phyloP scores from a whole-genome alignment of 257 asterid species.

The Cruciata laevipes region DNA sequence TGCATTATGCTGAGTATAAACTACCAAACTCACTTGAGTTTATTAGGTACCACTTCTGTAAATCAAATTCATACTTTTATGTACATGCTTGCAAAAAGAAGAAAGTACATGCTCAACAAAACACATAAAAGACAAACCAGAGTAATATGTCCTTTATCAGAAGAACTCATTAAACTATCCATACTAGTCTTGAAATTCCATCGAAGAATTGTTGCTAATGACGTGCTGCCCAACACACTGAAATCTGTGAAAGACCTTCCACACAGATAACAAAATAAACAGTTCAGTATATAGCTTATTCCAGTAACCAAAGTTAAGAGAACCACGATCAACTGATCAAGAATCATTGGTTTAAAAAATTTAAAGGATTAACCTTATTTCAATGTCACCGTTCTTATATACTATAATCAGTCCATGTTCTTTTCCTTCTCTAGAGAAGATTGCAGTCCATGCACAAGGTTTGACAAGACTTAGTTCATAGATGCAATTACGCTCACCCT shows the following conservation, averaged over 20 bases:
- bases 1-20: not conserved
- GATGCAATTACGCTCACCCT: constrained; percentile 49
- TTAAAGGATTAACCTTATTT: constrained; percentile 51
- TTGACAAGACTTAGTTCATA: constrained; percentile 53
- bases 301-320: not conserved
- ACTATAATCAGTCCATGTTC: constrained; percentile 50
- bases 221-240: constrained; percentile 48
- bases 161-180: constrained; percentile 77
- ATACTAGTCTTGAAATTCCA: constrained; percentile 79
- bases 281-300: not conserved
- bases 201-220: constrained; percentile 60
- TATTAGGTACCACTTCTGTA: not conserved
- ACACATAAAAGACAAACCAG: constrained; percentile 47
- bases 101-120: not conserved
- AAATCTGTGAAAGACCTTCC: constrained; percentile 77
- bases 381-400: constrained; percentile 77
- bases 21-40: not conserved
- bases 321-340: not conserved
- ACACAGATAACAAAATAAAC: constrained; percentile 13
- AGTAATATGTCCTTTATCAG: constrained; percentile 60
- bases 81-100: not conserved
- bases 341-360: constrained; percentile 1
- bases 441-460: constrained; percentile 78
- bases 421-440: constrained; percentile 46
- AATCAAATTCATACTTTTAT: not conserved